Percentiles rank a stretch among this genome's conserved stretches.
Evolutionary conservation across 106 monocot genomes (phyloP).

Genomic region (Allium cepa): DNA sequence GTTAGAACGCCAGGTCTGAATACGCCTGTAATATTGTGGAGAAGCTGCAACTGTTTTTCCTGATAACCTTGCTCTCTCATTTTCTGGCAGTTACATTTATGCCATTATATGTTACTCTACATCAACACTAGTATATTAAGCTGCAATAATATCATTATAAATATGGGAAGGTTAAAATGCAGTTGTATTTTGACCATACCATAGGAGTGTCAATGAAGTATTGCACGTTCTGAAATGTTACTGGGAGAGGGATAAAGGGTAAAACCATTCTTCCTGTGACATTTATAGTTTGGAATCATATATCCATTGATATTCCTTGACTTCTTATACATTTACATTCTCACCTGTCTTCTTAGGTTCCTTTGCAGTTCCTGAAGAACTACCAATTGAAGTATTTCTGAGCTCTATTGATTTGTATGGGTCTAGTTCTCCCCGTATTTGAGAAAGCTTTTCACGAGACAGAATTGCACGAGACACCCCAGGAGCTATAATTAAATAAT

Average conservation of each 20-base stretch:
- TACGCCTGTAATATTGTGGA: too few species aligned
- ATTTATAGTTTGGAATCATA: not conserved
- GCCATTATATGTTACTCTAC: too few species aligned
- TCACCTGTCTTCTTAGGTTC: constrained; percentile 34
- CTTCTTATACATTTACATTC: not conserved
- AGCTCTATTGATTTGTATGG: not conserved
- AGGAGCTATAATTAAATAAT: constrained; percentile 29
- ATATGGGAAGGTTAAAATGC: too few species aligned
- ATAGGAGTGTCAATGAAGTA: constrained; percentile 51
- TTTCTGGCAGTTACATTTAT: too few species aligned
- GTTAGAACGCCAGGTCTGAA: too few species aligned
- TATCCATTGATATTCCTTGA: not conserved
- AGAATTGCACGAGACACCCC: constrained; percentile 56
- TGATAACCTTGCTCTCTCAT: too few species aligned
- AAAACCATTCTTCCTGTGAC: constrained; percentile 39
- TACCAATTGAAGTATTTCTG: not conserved
- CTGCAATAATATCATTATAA: too few species aligned
- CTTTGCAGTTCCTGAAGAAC: constrained; percentile 1
- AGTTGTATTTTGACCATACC: constrained; percentile 13
- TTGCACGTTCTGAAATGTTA: constrained; percentile 47
- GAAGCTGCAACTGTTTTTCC: too few species aligned
- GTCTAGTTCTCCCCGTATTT: constrained; percentile 19
- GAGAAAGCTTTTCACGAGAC: constrained; percentile 57
- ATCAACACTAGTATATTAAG: too few species aligned
- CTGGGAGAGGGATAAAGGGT: constrained; percentile 37